Evolutionary conservation across 2,329 filamentous ascomycete genomes (phyloP), one percentile per base, ranked within the genome.

Genomic region (Fusarium fracticaudum): DNA sequence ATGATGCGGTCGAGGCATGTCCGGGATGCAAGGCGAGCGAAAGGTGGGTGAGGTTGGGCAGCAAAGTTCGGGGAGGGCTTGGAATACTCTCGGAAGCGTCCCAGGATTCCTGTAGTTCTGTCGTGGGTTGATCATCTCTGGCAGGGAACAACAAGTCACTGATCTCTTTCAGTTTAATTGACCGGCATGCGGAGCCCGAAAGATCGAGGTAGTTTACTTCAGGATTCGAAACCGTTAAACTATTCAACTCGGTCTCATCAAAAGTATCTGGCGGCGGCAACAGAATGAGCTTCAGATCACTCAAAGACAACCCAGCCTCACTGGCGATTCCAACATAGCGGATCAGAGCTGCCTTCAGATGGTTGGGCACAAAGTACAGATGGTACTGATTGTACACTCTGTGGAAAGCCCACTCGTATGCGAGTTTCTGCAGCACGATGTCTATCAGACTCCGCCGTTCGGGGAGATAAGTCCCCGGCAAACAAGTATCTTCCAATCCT

Each of bases 31-130:
- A 74, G 8, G 89, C 88, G 6, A 92, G 86, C 4, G 89, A 91
- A 14, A 92, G 83, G 72, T 91, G 89, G 0, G 89, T 91, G 18
- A 92, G 83, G 67, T 87, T 87, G 15, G 89, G 89, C 45, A 91
- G 80, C 24, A 91, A 79, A 17, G 80, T 77, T 35, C 78, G 81
- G 3, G 83, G 81, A 33, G 81, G 79, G 44, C 76, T 77, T 4
- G 79, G 76, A 22, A 79, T 77, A 7, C 70, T 69, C 22, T 84
- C 83, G 33, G 81, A 81, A 3, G 81, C 79, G 50, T 91, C 89
- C 89, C 89, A 90, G 1, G 87, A 88, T 6, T 90, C 88, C 55
- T 86, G 83, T 12, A 84, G 80, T 60, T 82, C 78, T 17, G 68
- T 69, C 11, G 63, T 53, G 31, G 57, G n/a, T 9, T 57, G 58